Conservation (phyloP, 2,329 filamentous ascomycete species). For the Colletotrichum camelliae region DNA sequence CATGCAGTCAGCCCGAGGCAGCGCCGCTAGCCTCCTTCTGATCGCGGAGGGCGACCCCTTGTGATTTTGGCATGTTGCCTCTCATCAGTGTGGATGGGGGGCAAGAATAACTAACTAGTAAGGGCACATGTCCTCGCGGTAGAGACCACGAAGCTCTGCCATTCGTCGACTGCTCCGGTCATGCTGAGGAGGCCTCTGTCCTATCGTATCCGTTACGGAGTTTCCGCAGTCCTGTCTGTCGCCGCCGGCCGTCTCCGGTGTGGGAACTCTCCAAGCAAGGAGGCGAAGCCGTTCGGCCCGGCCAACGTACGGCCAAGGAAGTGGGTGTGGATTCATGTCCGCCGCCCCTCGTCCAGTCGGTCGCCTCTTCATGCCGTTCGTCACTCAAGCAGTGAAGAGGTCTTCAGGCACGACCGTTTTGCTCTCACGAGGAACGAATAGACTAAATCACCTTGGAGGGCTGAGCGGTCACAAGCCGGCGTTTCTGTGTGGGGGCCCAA, state of each 20-base stretch:
- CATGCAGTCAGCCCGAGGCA: conserved; percentile 8
- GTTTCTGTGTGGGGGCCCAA: background rate
- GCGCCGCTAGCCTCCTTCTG: background rate
- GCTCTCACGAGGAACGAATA: background rate
- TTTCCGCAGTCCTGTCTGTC: background rate
- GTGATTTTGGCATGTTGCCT: background rate
- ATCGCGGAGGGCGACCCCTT: background rate
- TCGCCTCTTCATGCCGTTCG: background rate
- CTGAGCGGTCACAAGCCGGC: background rate
- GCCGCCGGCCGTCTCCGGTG: background rate
- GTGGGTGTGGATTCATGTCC: background rate
- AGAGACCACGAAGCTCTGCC: background rate
- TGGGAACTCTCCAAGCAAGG: background rate
- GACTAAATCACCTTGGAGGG: background rate
- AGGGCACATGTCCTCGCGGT: background rate
- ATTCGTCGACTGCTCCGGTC: background rate
- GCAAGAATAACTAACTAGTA: background rate
- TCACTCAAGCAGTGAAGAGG: background rate
- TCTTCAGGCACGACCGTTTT: background rate
- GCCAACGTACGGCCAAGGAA: background rate
- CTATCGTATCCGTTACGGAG: background rate
- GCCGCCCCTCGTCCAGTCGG: background rate
- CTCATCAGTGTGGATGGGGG: background rate
- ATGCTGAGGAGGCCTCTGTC: conserved; percentile 5
- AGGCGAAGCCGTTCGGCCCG: conserved; percentile 6